Evolutionary conservation across 108 stramenopile species (phyloP).

Genomic region (Cylindrotheca fusiformis): DNA sequence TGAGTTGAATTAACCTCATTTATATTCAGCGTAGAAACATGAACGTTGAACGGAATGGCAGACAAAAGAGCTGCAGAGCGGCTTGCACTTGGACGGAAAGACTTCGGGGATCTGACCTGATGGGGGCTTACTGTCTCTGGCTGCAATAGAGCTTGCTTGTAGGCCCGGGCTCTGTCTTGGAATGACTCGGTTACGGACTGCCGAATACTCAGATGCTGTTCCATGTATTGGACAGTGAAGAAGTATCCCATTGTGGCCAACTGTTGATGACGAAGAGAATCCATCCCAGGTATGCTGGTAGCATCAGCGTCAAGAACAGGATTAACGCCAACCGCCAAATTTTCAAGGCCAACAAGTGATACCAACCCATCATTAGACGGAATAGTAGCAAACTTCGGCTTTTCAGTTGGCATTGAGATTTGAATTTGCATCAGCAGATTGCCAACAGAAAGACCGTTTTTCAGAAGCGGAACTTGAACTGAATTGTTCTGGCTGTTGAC

Average conservation of each 20-base stretch:
- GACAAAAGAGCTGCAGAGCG: constrained; percentile 47
- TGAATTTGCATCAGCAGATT: constrained; percentile 48
- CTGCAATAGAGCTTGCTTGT: constrained; percentile 36
- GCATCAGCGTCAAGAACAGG: constrained; percentile 38
- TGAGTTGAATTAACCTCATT: constrained; percentile 42
- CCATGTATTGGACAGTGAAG: constrained; percentile 51
- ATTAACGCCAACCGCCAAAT: constrained; percentile 42
- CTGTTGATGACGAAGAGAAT: constrained; percentile 51
- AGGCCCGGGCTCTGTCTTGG: constrained; percentile 39
- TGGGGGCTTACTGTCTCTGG: constrained; percentile 42
- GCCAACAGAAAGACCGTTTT: constrained; percentile 40
- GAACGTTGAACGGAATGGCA: constrained; percentile 86
- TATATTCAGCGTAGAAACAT: constrained; percentile 58
- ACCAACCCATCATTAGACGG: constrained; percentile 55
- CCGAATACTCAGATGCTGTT: constrained; percentile 47
- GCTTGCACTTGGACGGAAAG: constrained; percentile 70
- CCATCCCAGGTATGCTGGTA: constrained; percentile 1
- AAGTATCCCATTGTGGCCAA: constrained; percentile 81
- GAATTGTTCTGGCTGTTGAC: constrained; percentile 13
- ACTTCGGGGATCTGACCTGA: constrained; percentile 56
- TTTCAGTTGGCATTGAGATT: constrained; percentile 34
- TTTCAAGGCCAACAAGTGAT: constrained; percentile 59
- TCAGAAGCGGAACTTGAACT: constrained; percentile 46
- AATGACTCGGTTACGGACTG: constrained; percentile 43
- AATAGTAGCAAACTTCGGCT: background rate